phyloP scores from a whole-genome alignment of 2,329 filamentous ascomycete species.

The Ophiosphaerella herpotricha region DNA sequence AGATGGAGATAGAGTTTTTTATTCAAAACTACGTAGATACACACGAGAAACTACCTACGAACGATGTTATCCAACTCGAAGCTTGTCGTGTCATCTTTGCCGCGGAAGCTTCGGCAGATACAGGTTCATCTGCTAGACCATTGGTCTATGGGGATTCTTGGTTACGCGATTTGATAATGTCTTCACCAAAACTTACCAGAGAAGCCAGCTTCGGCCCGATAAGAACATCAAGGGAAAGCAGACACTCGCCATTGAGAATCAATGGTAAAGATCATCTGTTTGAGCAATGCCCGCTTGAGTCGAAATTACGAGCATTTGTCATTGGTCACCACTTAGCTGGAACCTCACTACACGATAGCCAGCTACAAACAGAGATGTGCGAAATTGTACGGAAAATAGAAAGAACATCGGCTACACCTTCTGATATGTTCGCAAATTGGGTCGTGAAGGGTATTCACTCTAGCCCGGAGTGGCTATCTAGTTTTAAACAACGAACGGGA shows the following conservation, averaged over 20 bases:
- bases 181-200: slow-evolving; percentile 18
- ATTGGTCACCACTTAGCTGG: slow-evolving; percentile 7
- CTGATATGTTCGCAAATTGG: slow-evolving; percentile 30
- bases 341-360: slow-evolving; percentile 8
- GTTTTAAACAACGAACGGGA: slow-evolving; percentile 17
- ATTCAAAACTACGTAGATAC: slow-evolving; percentile 29
- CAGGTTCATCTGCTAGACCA: background rate
- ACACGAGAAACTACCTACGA: slow-evolving; percentile 20
- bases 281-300: slow-evolving; percentile 29
- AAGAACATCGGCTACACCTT: slow-evolving; percentile 20
- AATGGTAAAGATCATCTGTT: slow-evolving; percentile 25
- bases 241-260: slow-evolving; percentile 15
- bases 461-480: slow-evolving; percentile 12
- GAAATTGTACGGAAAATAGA: slow-evolving; percentile 30
- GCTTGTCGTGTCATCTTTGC: slow-evolving; percentile 36
- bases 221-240: slow-evolving; percentile 19
- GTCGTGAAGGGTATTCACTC: slow-evolving; percentile 25
- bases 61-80: slow-evolving; percentile 29
- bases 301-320: slow-evolving; percentile 22
- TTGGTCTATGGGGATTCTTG: slow-evolving; percentile 18
- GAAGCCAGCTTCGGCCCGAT: slow-evolving; percentile 27
- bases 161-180: slow-evolving; percentile 33
- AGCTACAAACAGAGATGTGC: slow-evolving; percentile 25
- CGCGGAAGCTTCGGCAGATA: slow-evolving; percentile 15
- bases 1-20: slow-evolving; percentile 28